Base-by-base conservation (phyloP, 192 early-diverging fungal genomes). In the Phlyctochytrium arcticum region DNA sequence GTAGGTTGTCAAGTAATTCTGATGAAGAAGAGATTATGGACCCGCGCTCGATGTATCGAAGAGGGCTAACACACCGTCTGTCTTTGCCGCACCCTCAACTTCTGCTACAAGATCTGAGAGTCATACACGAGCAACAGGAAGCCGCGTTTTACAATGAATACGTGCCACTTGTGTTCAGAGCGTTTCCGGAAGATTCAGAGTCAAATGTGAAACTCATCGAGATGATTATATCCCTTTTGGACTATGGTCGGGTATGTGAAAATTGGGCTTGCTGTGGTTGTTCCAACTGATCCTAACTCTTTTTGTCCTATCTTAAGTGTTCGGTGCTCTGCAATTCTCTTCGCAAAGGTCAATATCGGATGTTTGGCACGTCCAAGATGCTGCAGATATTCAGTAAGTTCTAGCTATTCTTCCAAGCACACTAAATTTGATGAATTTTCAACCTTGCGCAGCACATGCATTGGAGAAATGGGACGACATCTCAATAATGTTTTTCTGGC, bases 401-500 rank as follows among this genome's bases (percentile, higher is more conserved):
- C n/a, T n/a, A n/a, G n/a, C n/a, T n/a, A n/a, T n/a, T n/a, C n/a
- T n/a, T n/a, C n/a, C n/a, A n/a, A n/a, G n/a, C n/a, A n/a, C n/a
- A n/a, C n/a, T n/a, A n/a, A n/a, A n/a, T n/a, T n/a, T n/a, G n/a
- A n/a, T n/a, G n/a, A n/a, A n/a, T n/a, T n/a, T n/a, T n/a, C n/a
- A n/a, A n/a, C 21, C 5, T 15, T 19, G 7, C 5, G 21, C 32
- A 61, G 59, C 10, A 27, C 27, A 15, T 17, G 42, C 59, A 3
- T 1, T 61, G 29, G 30, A 19, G 2, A 36, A 64, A 3, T 64
- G 17, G 24, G 62, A 64, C 24, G 62, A 54, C 6, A 32, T 64
- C 51, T 37, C 15, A 8, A 64, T 54, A 5, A 33, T 37, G 39
- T 64, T 64, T 26, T 34, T 64, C 19, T 64, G 62, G 62, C 51